These are phyloP conservation scores for Fusarium palustre DNA, from an alignment of 2,329 filamentous ascomycete genomes.

Conservation along the genomic window DNA sequence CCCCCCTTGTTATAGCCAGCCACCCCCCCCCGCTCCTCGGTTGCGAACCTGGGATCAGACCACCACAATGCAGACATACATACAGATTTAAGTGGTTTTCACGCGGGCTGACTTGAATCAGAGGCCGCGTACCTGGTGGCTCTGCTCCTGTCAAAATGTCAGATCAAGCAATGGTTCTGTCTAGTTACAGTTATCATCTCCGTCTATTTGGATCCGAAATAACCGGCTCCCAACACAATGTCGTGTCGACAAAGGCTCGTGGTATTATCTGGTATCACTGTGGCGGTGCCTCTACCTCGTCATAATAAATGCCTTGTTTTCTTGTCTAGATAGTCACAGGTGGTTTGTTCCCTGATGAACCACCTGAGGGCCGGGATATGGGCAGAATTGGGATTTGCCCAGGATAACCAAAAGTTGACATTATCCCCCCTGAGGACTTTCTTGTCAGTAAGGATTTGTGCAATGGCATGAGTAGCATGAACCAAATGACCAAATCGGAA, in stretches of 20 bases:
- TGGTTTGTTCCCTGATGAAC: constrained; percentile 28
- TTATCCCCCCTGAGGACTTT: constrained; percentile 9
- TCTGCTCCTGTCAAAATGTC: constrained; percentile 17
- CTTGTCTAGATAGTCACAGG: constrained; percentile 6
- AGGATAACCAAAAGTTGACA: constrained; percentile 30
- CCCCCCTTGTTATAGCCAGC: constrained; percentile 44
- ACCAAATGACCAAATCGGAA: constrained; percentile 32
- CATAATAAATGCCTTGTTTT: constrained; percentile 23
- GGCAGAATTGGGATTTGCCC: constrained; percentile 19
- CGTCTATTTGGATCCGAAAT: constrained; percentile 25
- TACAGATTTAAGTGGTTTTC: constrained; percentile 22
- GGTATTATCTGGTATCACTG: constrained; percentile 43
- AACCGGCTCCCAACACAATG: constrained; percentile 12
- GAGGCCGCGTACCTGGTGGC: constrained; percentile 25
- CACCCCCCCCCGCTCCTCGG: constrained; percentile 48
- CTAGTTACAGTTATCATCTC: constrained; percentile 33
- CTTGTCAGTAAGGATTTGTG: not conserved
- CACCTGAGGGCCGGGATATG: constrained; percentile 26
- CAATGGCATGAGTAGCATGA: constrained; percentile 17
- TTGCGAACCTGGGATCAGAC: constrained; percentile 48
- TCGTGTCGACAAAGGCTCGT: constrained; percentile 20
- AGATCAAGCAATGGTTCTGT: constrained; percentile 30
- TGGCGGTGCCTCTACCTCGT: constrained; percentile 17
- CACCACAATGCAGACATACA: constrained; percentile 41
- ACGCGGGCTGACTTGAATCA: constrained; percentile 24